Evolutionary conservation across 2,329 filamentous ascomycete genomes (phyloP), one percentile per base, ranked within the genome.

Genomic region (Mariannaea elegans): DNA sequence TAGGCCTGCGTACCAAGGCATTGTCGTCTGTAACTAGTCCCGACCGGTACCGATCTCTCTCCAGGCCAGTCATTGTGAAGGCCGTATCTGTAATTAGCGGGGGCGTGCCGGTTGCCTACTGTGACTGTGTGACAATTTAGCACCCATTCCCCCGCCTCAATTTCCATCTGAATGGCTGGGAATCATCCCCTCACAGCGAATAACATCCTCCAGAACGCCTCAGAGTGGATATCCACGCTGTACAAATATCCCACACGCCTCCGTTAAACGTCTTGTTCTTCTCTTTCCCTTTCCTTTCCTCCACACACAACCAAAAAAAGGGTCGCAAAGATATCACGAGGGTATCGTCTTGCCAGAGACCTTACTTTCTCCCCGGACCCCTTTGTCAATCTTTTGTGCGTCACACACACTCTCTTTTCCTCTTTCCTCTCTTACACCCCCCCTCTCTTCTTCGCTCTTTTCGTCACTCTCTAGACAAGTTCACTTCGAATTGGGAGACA

Each of bases 311-410:
- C 77, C 82, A 78, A 77, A 76, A 44, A 77, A 77, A 79, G 83
- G 84, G 84, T 82, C 83, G 84, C 84, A 86, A 87, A 87, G 77
- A 68, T 69, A 77, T 75, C 73, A 76, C 72, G 77, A 78, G 80
- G 81, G 79, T 81, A 78, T 82, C 80, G 81, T 80, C 80, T 80
- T 78, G 73, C 80, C 77, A 80, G 72, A 64, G 75, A 75, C 66
- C 69, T 72, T 76, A 73, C 77, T 78, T 82, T 78, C 79, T 77
- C 81, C 78, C 84, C 83, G 82, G 84, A 80, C 79, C 83, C 27
- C 82, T 80, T 80, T 80, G 79, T 80, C 79, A 77, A 76, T 72
- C 72, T 69, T 73, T 76, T 77, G 74, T 77, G 75, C 71, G 72
- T 75, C 75, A 69, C 69, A 70, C 73, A 73, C 70, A 75, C 74